Conservation (phyloP, 352 stramenopile species). For the Peronospora belbahrii region DNA sequence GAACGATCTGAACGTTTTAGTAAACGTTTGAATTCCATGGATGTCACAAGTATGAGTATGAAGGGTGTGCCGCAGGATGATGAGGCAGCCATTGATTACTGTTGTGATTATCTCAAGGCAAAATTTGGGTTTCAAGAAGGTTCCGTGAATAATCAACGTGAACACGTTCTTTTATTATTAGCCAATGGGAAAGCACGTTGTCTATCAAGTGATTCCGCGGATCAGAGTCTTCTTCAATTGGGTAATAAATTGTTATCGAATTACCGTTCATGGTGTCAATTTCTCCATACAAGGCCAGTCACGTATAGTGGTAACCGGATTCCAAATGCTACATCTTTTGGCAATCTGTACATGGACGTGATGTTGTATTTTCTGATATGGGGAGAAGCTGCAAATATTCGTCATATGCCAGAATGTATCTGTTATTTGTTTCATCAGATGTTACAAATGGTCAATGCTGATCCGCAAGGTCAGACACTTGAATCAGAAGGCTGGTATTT, state of each 20-base stretch:
- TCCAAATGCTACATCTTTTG: constrained; percentile 10
- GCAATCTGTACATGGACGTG: constrained; percentile 82
- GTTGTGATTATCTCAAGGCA: constrained; percentile 63
- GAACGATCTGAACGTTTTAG: constrained; percentile 58
- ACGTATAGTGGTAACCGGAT: constrained; percentile 42
- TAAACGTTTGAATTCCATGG: constrained; percentile 43
- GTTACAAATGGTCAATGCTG: constrained; percentile 41
- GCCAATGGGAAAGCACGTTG: constrained; percentile 67
- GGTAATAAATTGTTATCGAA: constrained; percentile 67
- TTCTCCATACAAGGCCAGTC: constrained; percentile 56
- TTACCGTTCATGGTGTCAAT: constrained; percentile 72
- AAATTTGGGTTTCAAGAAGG: constrained; percentile 85
- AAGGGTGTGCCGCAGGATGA: constrained; percentile 63
- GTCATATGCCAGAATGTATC: constrained; percentile 95
- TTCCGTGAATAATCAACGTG: constrained; percentile 74
- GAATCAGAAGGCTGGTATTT: constrained; percentile 56
- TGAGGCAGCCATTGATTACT: constrained; percentile 75
- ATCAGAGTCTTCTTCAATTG: constrained; percentile 56
- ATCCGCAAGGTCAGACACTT: constrained; percentile 32
- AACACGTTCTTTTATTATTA: constrained; percentile 73
- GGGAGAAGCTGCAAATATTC: constrained; percentile 94
- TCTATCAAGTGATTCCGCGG: constrained; percentile 33
- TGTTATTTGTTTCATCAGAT: constrained; percentile 96
- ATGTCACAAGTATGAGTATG: constrained; percentile 30
- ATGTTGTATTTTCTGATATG: constrained; percentile 96